These are phyloP conservation scores for Verticillium isaacii DNA, from an alignment of 2,329 filamentous ascomycete genomes.

Conservation along the genomic window DNA sequence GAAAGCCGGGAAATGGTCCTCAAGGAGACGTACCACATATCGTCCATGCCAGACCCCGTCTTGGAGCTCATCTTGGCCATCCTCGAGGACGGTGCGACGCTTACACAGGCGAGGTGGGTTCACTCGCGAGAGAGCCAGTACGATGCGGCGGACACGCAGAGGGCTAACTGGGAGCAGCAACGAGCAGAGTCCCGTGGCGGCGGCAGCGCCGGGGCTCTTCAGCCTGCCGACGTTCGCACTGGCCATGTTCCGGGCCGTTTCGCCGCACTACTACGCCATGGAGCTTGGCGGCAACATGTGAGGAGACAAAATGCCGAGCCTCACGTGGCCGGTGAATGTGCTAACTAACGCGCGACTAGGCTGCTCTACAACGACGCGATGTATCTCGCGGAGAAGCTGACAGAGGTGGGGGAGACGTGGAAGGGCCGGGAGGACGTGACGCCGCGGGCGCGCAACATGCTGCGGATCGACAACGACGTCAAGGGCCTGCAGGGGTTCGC, in stretches of 20 bases:
- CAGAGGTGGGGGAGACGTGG: slow-evolving; percentile 45
- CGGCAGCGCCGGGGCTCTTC: slow-evolving; percentile 66
- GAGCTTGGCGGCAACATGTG: slow-evolving; percentile 61
- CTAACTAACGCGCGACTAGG: slow-evolving; percentile 33
- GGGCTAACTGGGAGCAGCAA: slow-evolving; percentile 20
- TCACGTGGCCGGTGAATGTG: slow-evolving; percentile 1
- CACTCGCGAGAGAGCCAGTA: neutral
- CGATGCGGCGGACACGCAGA: neutral
- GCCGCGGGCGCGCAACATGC: slow-evolving; percentile 44
- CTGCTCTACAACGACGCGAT: slow-evolving; percentile 64
- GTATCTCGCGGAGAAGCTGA: slow-evolving; percentile 56
- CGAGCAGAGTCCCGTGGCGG: slow-evolving; percentile 54
- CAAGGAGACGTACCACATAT: slow-evolving; percentile 83
- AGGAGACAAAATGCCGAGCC: slow-evolving; percentile 16
- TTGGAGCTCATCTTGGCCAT: slow-evolving; percentile 59
- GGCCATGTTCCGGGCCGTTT: slow-evolving; percentile 75
- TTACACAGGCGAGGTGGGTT: slow-evolving; percentile 49
- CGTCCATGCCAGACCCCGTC: slow-evolving; percentile 78
- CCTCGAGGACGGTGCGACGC: slow-evolving; percentile 54
- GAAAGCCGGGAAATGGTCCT: slow-evolving; percentile 65
- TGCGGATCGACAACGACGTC: slow-evolving; percentile 56
- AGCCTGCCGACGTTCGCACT: slow-evolving; percentile 66
- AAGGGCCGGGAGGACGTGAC: slow-evolving; percentile 47
- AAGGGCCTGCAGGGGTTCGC: slow-evolving; percentile 56
- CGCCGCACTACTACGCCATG: slow-evolving; percentile 66